Evolutionary conservation across 1,139 yeast genomes (phyloP), one percentile per base, ranked within the genome.

Genomic region (Komagataea norvegica): DNA sequence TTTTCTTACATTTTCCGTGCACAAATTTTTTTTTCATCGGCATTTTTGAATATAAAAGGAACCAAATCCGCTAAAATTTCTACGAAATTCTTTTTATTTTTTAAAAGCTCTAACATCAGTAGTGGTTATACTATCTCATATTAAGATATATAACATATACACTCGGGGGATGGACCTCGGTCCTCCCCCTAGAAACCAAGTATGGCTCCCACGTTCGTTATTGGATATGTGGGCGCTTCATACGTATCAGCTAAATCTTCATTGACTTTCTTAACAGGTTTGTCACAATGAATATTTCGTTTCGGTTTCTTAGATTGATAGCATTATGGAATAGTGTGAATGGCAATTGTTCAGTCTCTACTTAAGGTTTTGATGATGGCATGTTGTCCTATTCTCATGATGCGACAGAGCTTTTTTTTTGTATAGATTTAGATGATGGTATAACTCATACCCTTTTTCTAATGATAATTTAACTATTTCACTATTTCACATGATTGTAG

Each of bases 101-200:
- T 37, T 38, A 16, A 20, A 16, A 22, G 19, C 28, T 36, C 52
- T 45, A 43, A 69, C 79, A 74, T 75, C 79, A 74, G 81, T 76
- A 76, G 82, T 73, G 81, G 82, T 74, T 75, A 74, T 75, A 72
- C 81, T 75, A 74, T 72, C 73, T 70, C 76, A 62, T 60, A 55
- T 34, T 61, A 33, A 65, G 74, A 70, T 66, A 46, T 74, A 73
- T 72, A 72, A 71, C 74, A 49, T 47, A 52, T 46, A 53, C 56
- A 53, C 56, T 52, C 41, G 40, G 51, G 45, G 47, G 43, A n/a
- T 36, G 33, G 34, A 29, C 40, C 37, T 37, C 31, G 25, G 43
- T 38, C 34, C 42, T 31, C 31, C 39, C 34, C 50, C 41, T 52
- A 53, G 57, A 47, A 46, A 52, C 56, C 55, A 43, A 47, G 57